Evolutionary conservation across 1,139 yeast genomes (phyloP).

Genomic region (Arxiozyma heterogenica): DNA sequence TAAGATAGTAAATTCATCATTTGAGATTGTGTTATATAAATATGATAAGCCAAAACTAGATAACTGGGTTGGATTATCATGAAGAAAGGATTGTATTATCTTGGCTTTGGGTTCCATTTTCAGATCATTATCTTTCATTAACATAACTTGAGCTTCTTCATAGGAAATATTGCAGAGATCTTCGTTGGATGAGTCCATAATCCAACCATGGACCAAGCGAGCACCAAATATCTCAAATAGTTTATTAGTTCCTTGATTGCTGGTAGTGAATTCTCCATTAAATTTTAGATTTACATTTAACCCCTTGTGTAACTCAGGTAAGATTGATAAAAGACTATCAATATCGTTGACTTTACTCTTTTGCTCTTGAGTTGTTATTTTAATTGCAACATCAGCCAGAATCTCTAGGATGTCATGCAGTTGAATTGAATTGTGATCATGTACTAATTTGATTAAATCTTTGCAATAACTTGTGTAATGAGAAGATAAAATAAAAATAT

Average conservation of each 20-base stretch:
- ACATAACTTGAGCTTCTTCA: constrained; percentile 38
- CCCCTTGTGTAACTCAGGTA: constrained; percentile 68
- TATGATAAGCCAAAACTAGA: constrained; percentile 51
- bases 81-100: constrained; percentile 29
- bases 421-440: constrained; percentile 21
- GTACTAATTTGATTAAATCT: constrained; percentile 23
- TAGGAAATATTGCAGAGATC: constrained; percentile 35
- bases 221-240: constrained; percentile 40
- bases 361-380: constrained; percentile 5
- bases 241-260: constrained; percentile 32
- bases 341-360: constrained; percentile 12
- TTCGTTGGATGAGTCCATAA: constrained; percentile 31
- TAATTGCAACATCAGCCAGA: constrained; percentile 39
- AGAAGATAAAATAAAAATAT: constrained; percentile 45
- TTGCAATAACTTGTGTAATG: constrained; percentile 26
- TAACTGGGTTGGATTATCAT: constrained; percentile 55
- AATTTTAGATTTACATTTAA: constrained; percentile 65
- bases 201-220: constrained; percentile 46
- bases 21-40: constrained; percentile 36
- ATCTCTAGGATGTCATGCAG: constrained; percentile 36
- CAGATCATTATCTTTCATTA: constrained; percentile 33
- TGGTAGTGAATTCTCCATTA: constrained; percentile 51
- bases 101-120: constrained; percentile 16
- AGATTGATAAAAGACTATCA: constrained; percentile 30
- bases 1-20: constrained; percentile 50